Evolutionary conservation across 2,329 filamentous ascomycete genomes (phyloP).

Genomic region (Colletotrichum phormii): DNA sequence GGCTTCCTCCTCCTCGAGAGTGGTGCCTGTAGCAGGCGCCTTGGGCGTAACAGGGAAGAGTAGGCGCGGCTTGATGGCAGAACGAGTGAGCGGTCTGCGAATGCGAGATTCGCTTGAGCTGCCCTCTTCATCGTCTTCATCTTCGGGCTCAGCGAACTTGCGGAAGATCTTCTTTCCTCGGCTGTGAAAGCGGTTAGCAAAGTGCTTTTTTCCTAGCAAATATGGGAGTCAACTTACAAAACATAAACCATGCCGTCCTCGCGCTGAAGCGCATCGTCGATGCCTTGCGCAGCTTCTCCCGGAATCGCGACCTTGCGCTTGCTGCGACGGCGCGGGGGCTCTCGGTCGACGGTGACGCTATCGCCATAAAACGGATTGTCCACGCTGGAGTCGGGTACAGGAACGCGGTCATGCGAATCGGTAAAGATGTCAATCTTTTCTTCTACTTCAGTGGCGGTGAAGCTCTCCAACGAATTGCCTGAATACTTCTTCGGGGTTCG

Average conservation of each 20-base stretch:
- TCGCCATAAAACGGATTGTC: slow-evolving; percentile 80
- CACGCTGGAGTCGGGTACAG: slow-evolving; percentile 71
- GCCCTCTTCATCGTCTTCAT: slow-evolving; percentile 49
- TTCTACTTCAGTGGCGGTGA: slow-evolving; percentile 66
- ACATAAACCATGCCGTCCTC: slow-evolving; percentile 80
- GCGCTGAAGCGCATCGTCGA: slow-evolving; percentile 73
- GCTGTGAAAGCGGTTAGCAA: slow-evolving; percentile 54
- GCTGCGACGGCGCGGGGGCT: slow-evolving; percentile 62
- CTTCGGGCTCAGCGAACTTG: slow-evolving; percentile 65
- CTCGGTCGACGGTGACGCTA: slow-evolving; percentile 48
- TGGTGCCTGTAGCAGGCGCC: slow-evolving; percentile 31
- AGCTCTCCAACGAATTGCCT: slow-evolving; percentile 67
- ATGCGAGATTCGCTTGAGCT: slow-evolving; percentile 45
- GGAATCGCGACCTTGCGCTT: slow-evolving; percentile 66
- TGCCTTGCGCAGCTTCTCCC: slow-evolving; percentile 67
- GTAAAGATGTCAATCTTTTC: slow-evolving; percentile 79
- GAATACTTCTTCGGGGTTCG: slow-evolving; percentile 67
- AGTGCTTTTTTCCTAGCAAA: neutral
- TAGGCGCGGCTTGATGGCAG: slow-evolving; percentile 77
- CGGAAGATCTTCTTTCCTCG: slow-evolving; percentile 84
- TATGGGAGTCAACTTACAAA: slow-evolving; percentile 72
- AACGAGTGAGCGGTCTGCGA: slow-evolving; percentile 68
- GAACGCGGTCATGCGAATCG: slow-evolving; percentile 82
- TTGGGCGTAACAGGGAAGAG: slow-evolving; percentile 68
- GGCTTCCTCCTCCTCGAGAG: slow-evolving; percentile 69